Conservation (phyloP, 2,329 filamentous ascomycete species). For the Fusarium sublunatum region DNA sequence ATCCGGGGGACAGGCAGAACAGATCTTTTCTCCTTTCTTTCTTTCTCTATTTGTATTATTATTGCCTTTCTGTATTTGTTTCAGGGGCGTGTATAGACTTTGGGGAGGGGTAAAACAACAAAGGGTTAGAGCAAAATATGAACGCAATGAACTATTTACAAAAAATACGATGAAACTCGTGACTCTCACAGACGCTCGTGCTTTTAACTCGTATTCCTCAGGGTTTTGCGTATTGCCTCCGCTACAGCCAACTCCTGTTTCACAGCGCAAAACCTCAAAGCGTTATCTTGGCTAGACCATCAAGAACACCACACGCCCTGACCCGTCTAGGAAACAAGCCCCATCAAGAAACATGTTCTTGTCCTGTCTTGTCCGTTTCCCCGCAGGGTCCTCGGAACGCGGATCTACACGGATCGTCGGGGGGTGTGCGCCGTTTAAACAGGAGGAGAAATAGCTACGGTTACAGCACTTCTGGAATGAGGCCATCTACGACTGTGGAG, state of each 20-base stretch:
- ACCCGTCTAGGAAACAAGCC: too few species aligned
- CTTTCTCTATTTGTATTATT: background rate
- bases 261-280: background rate
- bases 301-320: background rate
- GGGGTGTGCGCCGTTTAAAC: slow-evolving; percentile 4
- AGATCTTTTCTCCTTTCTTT: background rate
- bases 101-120: background rate
- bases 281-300: too few species aligned
- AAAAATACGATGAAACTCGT: slow-evolving; percentile 10
- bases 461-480: slow-evolving; percentile 11
- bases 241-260: slow-evolving; percentile 9
- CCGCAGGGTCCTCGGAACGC: slow-evolving; percentile 23
- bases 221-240: slow-evolving; percentile 5
- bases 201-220: slow-evolving; percentile 1
- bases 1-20: slow-evolving; percentile 9
- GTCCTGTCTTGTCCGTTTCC: slow-evolving; percentile 23
- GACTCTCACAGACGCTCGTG: background rate
- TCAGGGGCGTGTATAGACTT: background rate
- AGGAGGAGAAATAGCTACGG: background rate
- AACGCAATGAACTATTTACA: slow-evolving; percentile 21
- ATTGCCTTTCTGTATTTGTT: background rate
- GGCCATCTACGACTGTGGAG: slow-evolving; percentile 19
- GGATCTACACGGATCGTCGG: slow-evolving; percentile 25
- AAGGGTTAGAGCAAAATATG: slow-evolving; percentile 1
- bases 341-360: background rate